Evolutionary conservation across 768 basidiomycete species (phyloP).

Genomic region (Pholiota molesta): DNA sequence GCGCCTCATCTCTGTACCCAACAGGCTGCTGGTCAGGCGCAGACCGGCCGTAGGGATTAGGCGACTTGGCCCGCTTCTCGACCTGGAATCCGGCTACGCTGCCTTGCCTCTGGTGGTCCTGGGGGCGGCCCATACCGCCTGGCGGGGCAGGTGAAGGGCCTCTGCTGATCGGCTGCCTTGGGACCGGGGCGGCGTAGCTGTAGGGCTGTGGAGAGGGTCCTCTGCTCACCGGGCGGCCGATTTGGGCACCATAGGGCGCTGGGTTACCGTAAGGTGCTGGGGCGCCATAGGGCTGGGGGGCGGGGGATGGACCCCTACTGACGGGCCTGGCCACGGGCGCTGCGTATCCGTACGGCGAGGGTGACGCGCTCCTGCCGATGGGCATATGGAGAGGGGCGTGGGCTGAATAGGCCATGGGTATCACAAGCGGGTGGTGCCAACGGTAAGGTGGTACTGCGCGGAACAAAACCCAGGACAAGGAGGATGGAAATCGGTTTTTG

Average conservation of each 20-base stretch:
- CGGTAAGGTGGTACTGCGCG: neutral
- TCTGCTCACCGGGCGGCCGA: neutral
- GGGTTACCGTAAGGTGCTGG: conserved; percentile 12
- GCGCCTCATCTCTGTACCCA: conserved; percentile 50
- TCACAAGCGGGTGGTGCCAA: conserved; percentile 2
- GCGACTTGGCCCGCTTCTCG: conserved; percentile 50
- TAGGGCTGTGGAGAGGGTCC: neutral
- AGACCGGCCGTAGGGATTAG: conserved; percentile 36
- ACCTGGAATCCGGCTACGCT: conserved; percentile 66
- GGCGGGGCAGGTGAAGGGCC: conserved; percentile 31
- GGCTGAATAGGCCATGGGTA: conserved; percentile 7
- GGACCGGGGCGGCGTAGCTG: conserved; percentile 5
- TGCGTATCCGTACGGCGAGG: conserved; percentile 13
- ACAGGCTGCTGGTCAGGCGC: conserved; percentile 29
- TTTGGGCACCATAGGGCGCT: conserved; percentile 1
- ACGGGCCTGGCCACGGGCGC: conserved; percentile 21
- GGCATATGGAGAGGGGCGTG: conserved; percentile 19
- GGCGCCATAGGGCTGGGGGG: conserved; percentile 5
- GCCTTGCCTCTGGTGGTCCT: conserved; percentile 38
- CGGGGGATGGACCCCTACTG: conserved; percentile 28
- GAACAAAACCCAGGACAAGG: neutral
- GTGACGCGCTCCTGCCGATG: conserved; percentile 21
- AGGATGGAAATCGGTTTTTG: conserved; percentile 1
- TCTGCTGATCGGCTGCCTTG: conserved; percentile 22
- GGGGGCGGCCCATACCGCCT: neutral